Conservation (phyloP, 768 basidiomycete species). For the Hydnomerulius pinastri region DNA sequence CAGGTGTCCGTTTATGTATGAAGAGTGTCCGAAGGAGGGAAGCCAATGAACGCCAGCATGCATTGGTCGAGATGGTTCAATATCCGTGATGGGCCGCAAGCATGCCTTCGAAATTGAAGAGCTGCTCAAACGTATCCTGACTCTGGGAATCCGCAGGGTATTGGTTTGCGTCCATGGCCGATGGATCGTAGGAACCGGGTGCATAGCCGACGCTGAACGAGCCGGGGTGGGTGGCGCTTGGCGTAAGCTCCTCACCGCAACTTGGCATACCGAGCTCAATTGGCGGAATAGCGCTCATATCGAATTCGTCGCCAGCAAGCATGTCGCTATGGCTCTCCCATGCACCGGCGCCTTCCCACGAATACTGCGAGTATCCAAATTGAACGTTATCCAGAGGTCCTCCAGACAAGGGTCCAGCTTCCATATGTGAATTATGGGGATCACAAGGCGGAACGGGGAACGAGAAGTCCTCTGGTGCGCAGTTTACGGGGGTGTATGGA, state of each 20-base stretch:
- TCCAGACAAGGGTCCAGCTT: constrained; percentile 18
- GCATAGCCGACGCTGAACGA: constrained; percentile 23
- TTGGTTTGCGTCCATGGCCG: constrained; percentile 32
- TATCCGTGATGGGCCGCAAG: constrained; percentile 33
- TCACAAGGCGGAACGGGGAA: constrained; percentile 24
- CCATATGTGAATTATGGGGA: constrained; percentile 12
- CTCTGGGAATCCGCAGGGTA: constrained; percentile 30
- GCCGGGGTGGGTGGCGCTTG: constrained; percentile 7
- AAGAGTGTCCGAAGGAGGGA: constrained; percentile 25
- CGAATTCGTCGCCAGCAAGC: constrained; percentile 65
- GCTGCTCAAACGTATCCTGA: constrained; percentile 37
- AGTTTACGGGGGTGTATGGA: constrained; percentile 48
- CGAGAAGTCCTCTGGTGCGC: constrained; percentile 18
- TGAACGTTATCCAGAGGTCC: constrained; percentile 25
- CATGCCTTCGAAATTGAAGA: constrained; percentile 41
- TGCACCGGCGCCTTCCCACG: constrained; percentile 32
- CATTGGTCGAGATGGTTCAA: constrained; percentile 33
- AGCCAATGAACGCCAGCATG: constrained; percentile 39
- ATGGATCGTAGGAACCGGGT: constrained; percentile 25
- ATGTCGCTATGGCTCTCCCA: constrained; percentile 39
- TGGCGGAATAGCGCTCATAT: constrained; percentile 63
- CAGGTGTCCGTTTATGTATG: constrained; percentile 31
- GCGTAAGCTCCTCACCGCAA: constrained; percentile 33
- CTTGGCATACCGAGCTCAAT: constrained; percentile 61
- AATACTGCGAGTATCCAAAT: constrained; percentile 31